These are phyloP conservation scores for Mesembryanthemum crystallinum DNA, from an alignment of 148 eudicot genomes.

Conservation along the genomic window DNA sequence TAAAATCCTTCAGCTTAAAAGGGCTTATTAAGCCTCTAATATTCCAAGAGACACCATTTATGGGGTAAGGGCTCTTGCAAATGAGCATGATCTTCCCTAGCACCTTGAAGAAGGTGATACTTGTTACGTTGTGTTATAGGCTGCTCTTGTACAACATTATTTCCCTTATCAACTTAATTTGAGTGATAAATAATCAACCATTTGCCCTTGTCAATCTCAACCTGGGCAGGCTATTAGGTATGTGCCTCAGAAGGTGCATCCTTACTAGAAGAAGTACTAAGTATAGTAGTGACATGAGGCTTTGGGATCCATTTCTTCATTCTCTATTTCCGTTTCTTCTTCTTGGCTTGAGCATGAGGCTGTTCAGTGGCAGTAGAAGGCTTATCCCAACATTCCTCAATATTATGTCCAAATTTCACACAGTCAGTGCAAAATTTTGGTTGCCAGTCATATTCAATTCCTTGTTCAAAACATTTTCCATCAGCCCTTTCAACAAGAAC, in stretches of 20 bases:
- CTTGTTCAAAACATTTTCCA: neutral
- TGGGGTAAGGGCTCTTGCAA: neutral
- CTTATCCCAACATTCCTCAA: neutral
- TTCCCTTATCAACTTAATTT: too few species aligned
- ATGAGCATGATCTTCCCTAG: too few species aligned
- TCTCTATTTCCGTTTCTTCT: neutral
- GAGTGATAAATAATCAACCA: too few species aligned
- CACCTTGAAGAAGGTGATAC: too few species aligned
- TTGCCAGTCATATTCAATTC: neutral
- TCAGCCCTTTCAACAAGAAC: neutral
- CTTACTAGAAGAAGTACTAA: neutral
- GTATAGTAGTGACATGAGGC: neutral
- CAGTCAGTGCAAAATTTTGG: neutral
- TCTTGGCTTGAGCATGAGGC: neutral
- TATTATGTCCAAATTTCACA: neutral
- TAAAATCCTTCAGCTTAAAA: too few species aligned
- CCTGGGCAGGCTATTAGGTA: too few species aligned
- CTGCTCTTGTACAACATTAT: too few species aligned
- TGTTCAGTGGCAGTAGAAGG: neutral
- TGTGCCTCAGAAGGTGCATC: too few species aligned
- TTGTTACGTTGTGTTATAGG: too few species aligned
- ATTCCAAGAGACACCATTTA: neutral
- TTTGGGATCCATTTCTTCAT: neutral
- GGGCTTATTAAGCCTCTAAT: neutral
- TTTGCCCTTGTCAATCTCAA: too few species aligned